A percentile compares a stretch with the other conserved stretches of the same genome.
Evolutionary conservation across 1,284 basidiomycete species (phyloP).

Genomic region (Marasmius tenuissimus): DNA sequence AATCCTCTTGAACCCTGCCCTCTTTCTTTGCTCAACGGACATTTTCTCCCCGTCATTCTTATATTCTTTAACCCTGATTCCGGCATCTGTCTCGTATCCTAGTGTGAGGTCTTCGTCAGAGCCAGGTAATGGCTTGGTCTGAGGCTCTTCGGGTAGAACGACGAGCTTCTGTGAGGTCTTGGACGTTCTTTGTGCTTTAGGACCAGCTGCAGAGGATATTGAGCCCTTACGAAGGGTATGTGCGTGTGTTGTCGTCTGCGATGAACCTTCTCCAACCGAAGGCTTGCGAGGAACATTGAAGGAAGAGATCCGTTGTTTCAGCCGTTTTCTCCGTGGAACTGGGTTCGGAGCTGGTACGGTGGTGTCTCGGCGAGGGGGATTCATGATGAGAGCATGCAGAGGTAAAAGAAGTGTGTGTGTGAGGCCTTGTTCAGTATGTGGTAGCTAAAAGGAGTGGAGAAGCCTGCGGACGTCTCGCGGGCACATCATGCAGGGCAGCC

Average conservation of each 20-base stretch:
- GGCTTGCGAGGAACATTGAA: constrained; percentile 1
- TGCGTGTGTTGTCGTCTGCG: neutral
- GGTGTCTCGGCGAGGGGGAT: neutral
- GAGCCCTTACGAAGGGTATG: constrained; percentile 19
- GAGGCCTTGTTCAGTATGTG: neutral
- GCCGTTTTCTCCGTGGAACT: constrained; percentile 1
- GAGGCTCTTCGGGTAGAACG: constrained; percentile 86
- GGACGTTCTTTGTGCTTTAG: constrained; percentile 75
- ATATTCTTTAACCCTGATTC: constrained; percentile 54
- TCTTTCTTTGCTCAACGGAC: constrained; percentile 74
- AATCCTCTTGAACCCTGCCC: constrained; percentile 74
- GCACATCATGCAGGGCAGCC: no score
- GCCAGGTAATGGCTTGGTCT: constrained; percentile 75
- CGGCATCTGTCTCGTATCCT: constrained; percentile 65
- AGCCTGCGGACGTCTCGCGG: no score
- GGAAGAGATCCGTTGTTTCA: constrained; percentile 5
- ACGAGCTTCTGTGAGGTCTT: constrained; percentile 94
- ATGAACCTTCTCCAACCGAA: neutral
- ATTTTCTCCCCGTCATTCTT: constrained; percentile 83
- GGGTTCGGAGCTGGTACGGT: neutral
- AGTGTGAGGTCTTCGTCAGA: constrained; percentile 54
- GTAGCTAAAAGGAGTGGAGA: no score
- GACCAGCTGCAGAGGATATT: constrained; percentile 30
- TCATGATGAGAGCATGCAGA: neutral
- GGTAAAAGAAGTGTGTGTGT: neutral